phyloP scores from a whole-genome alignment of 768 basidiomycete species.

The Artomyces pyxidatus region DNA sequence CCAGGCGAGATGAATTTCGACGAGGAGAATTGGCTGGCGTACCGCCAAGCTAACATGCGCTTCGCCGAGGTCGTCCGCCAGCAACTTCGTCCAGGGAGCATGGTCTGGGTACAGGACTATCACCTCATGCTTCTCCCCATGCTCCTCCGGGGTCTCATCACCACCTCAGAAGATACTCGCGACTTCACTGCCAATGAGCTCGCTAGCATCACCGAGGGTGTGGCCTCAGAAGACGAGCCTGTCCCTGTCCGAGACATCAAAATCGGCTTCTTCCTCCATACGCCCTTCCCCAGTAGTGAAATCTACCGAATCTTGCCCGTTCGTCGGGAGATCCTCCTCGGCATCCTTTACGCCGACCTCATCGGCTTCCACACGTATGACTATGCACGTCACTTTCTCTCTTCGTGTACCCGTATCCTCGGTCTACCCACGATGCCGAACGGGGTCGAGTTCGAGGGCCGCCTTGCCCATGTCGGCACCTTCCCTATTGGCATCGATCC shows the following conservation, averaged over 20 bases:
- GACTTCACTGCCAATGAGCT: conserved; percentile 55
- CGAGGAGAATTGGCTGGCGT: conserved; percentile 96
- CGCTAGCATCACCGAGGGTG: conserved; percentile 63
- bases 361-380: conserved; percentile 99
- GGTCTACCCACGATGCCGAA: conserved; percentile 96
- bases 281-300: conserved; percentile 95
- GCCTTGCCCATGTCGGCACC: conserved; percentile 93
- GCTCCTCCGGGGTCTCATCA: conserved; percentile 84
- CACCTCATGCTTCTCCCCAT: conserved; percentile 97
- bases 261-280: conserved; percentile 98
- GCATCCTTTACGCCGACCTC: conserved; percentile 90
- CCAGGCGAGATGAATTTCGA: conserved; percentile 99
- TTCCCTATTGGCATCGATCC: conserved; percentile 99
- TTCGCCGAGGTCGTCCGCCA: conserved; percentile 86
- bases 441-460: conserved; percentile 92
- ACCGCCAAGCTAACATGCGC: conserved; percentile 90
- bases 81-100: conserved; percentile 76
- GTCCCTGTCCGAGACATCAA: conserved; percentile 61
- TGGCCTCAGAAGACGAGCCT: conserved; percentile 41
- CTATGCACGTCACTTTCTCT: conserved; percentile 98
- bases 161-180: conserved; percentile 51
- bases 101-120: conserved; percentile 99
- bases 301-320: conserved; percentile 97
- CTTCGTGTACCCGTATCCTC: conserved; percentile 94
- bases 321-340: conserved; percentile 93